Percentiles rank a stretch among this genome's conserved stretches.
These are phyloP conservation scores for Eimeria necatrix DNA, from an alignment of 169 alveolate genomes.

Conservation along the genomic window DNA sequence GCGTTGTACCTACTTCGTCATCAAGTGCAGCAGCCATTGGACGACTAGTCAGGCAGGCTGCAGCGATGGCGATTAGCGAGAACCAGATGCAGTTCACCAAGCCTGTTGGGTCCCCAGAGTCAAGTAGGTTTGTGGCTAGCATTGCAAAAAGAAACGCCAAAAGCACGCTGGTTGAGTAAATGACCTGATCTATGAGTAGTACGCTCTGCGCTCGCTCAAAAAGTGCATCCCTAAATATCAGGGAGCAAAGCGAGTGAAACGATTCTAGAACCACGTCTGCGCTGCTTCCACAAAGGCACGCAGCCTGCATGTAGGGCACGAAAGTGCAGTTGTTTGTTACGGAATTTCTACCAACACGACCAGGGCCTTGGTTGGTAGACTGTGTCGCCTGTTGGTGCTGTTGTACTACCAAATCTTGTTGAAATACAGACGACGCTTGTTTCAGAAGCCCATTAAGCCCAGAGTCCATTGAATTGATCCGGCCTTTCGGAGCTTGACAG, in stretches of 20 bases:
- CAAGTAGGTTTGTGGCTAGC: constrained; percentile 55
- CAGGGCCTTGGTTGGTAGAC: neutral
- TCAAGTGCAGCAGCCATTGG: constrained; percentile 65
- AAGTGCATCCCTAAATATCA: constrained; percentile 42
- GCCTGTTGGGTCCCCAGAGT: constrained; percentile 22
- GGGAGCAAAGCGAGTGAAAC: constrained; percentile 44
- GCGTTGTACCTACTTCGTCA: constrained; percentile 27
- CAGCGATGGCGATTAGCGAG: constrained; percentile 40
- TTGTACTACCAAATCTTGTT: neutral
- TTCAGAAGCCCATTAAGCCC: constrained; percentile 30
- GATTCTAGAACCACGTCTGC: constrained; percentile 64
- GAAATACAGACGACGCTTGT: constrained; percentile 32
- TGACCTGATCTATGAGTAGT: constrained; percentile 57
- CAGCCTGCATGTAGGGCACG: constrained; percentile 66
- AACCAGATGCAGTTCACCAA: constrained; percentile 66
- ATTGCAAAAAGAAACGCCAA: constrained; percentile 27
- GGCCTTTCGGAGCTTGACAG: constrained; percentile 26
- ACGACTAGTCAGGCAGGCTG: constrained; percentile 39
- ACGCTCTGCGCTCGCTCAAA: constrained; percentile 63
- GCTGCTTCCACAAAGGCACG: constrained; percentile 49
- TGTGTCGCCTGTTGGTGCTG: constrained; percentile 16
- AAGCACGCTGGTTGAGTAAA: constrained; percentile 56
- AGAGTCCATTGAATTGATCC: neutral
- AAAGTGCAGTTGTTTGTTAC: neutral
- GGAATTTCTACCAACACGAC: constrained; percentile 30